Evolutionary conservation across 805 yeast species (phyloP), one percentile per base, ranked within the genome.

Genomic region (Pichia membranifaciens): DNA sequence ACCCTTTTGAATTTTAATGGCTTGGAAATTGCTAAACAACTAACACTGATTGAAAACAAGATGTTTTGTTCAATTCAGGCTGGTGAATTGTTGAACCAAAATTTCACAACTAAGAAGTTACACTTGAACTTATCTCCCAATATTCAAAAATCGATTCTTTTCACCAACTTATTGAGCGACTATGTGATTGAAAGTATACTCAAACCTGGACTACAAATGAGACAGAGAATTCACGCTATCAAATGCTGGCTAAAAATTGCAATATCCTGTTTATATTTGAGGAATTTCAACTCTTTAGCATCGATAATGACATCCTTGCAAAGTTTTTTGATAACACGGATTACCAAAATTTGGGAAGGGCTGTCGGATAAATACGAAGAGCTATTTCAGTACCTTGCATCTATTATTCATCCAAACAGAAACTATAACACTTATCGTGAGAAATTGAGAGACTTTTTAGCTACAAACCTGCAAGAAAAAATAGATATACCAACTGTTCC

Each of bases 221-320:
- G 73, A 53, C 73, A 73, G 51, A 70, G 91, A 50, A 67, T 73
- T 9, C 71, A 71, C 46, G 73, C 80, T 45, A 61, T 84, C 32
- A 80, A 80, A 54, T 73, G 78, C 13, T 86, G 95, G 95, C 65
- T 86, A 49, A 83, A 83, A 57, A 73, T 85, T 31, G 86, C 88
- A 0, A 70, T 83, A 45, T 82, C 89, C 1, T 81, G 89, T 54
- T 70, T 82, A 37, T 83, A 84, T 56, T 71, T 85, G 61, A 70
- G 89, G 50, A 86, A 86, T 60, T 85, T 81, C 68, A 86, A 86
- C 59, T 81, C 93, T 0, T 68, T 86, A 51, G 90, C 91, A 2
- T 83, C 91, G 1, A 82, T 86, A 40, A 78, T 86, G 68, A 84
- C 89, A 0, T 74, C 89, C 1, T 68, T 86, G 51, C 95, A 86